phyloP scores from a whole-genome alignment of 768 basidiomycete species.

The Trametes coccinea region DNA sequence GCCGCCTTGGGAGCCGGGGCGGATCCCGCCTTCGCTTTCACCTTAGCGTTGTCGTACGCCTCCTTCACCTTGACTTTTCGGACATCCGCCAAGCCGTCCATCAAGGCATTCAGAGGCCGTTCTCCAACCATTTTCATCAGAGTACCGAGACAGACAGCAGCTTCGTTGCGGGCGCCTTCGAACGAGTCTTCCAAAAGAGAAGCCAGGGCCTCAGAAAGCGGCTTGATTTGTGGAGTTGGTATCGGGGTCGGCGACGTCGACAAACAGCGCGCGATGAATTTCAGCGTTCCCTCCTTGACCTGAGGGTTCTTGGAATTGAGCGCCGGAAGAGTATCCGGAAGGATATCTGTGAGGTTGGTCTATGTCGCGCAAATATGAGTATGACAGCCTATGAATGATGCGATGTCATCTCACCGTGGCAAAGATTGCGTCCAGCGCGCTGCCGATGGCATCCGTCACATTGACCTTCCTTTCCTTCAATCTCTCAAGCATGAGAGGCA shows the following conservation, averaged over 20 bases:
- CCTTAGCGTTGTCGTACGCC: conserved; percentile 87
- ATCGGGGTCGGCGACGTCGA: conserved; percentile 69
- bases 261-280: conserved; percentile 82
- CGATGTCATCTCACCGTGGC: conserved; percentile 56
- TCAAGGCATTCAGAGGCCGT: conserved; percentile 79
- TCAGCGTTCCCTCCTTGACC: conserved; percentile 90
- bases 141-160: conserved; percentile 84
- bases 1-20: conserved; percentile 47
- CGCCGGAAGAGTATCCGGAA: conserved; percentile 77
- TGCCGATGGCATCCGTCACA: conserved; percentile 87
- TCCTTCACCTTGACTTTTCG: conserved; percentile 93
- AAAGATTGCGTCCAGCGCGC: conserved; percentile 88
- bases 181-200: conserved; percentile 81
- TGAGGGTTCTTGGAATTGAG: conserved; percentile 93
- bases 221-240: conserved; percentile 74
- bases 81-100: conserved; percentile 85
- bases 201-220: conserved; percentile 74
- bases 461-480: conserved; percentile 92
- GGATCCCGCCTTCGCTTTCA: conserved; percentile 78
- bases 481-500: conserved; percentile 80
- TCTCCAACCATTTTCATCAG: conserved; percentile 98
- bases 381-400: conserved; percentile 1
- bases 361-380: conserved; percentile 34
- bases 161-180: conserved; percentile 86
- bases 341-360: conserved; percentile 78